These are phyloP conservation scores for Tephrocybe sp. DNA, from an alignment of 768 basidiomycete genomes.

Conservation along the genomic window DNA sequence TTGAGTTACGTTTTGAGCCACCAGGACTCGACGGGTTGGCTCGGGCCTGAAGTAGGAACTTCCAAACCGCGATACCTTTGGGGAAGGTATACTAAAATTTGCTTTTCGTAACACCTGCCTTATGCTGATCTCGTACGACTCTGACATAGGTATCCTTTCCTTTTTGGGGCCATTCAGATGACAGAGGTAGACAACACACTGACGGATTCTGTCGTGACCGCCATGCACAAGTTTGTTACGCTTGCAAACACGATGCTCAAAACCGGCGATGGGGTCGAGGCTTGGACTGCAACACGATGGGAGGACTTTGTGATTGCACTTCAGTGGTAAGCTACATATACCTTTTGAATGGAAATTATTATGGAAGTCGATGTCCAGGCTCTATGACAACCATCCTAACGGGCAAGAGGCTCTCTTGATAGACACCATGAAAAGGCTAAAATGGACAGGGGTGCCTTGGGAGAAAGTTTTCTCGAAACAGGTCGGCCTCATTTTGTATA, in stretches of 20 bases:
- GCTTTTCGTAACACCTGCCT: neutral
- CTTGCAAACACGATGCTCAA: constrained; percentile 57
- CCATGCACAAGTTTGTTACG: constrained; percentile 52
- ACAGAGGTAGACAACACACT: constrained; percentile 45
- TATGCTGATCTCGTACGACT: neutral
- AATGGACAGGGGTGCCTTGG: constrained; percentile 54
- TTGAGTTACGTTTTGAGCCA: constrained; percentile 49
- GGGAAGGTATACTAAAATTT: constrained; percentile 44
- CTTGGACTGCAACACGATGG: constrained; percentile 56
- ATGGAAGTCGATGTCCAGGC: constrained; percentile 31
- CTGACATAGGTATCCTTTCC: constrained; percentile 49
- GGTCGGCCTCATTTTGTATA: constrained; percentile 22
- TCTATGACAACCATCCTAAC: constrained; percentile 54
- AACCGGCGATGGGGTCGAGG: constrained; percentile 50
- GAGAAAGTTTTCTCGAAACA: constrained; percentile 49
- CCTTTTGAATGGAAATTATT: neutral
- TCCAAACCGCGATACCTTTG: constrained; percentile 53
- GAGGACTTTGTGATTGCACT: constrained; percentile 56
- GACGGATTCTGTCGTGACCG: constrained; percentile 43
- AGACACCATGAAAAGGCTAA: constrained; percentile 54
- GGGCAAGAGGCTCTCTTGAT: constrained; percentile 47
- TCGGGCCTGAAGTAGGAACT: constrained; percentile 55
- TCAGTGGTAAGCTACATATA: constrained; percentile 43
- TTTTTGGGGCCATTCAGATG: constrained; percentile 61
- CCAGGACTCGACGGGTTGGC: constrained; percentile 55